Evolutionary conservation across 129 eudicot species (phyloP), one percentile per base, ranked within the genome.

Genomic region (sunflower (Helianthus annuus)): DNA sequence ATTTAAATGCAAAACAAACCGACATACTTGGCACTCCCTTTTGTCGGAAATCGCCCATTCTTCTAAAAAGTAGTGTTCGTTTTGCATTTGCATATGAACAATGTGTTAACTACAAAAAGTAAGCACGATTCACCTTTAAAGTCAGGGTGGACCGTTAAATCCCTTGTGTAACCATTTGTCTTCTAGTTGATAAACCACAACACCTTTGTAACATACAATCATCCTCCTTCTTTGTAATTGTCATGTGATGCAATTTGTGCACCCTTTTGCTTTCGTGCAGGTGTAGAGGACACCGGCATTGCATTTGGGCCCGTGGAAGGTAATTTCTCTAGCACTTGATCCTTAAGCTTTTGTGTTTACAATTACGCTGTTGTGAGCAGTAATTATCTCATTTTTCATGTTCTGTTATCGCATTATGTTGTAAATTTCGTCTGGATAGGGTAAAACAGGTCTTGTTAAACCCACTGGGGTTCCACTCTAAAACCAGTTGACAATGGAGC

Each of bases 251-350:
- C 14, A 52, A 48, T 46, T 4, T 49, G 9, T 38, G 32, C 29
- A 49, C 64, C n/a, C 22, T 51, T 38, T 64, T 64, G 70, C 39
- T 34, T 48, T 76, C 70, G 14, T 68, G 75, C 85, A 87, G 92
- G 88, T 69, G 68, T 82, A 51, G 92, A 87, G 57, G 92, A 87
- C 70, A 74, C 86, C 6, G 72, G 71, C 79, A 84, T 84, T 55
- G 40, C 86, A 9, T 87, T 81, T 79, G 92, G 85, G 73, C 89
- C 92, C 4, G 75, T 79, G 24, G 92, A 87, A 84, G 89, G 92
- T 79, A 81, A 53, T 55, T 54, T 10, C 8, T 38, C 48, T 36
- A 63, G 68, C 48, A 32, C 48, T 11, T 59, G 46, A 36, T 14
- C 12, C 40, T 24, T 62, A 7, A 34, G 48, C 22, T 62, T 61